Conservation (phyloP, 306 rosid genomes). For the Dryas drummondii region DNA sequence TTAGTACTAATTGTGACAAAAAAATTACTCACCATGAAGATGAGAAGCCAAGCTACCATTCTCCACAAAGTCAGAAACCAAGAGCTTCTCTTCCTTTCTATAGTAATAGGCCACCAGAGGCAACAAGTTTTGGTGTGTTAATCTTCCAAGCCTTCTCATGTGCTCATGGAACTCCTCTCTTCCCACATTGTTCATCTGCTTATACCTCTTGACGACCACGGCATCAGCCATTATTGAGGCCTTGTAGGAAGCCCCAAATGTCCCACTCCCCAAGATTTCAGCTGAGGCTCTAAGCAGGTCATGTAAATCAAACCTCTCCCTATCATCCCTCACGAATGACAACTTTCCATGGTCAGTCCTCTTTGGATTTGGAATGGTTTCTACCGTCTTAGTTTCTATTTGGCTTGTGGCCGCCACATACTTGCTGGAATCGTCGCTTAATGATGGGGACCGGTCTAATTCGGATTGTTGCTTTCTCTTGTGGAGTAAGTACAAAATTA, state of each 20-base stretch:
- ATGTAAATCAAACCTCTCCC: conserved; percentile 58
- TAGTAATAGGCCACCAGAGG: conserved; percentile 78
- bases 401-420: conserved; percentile 10
- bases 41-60: conserved; percentile 79
- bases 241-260: conserved; percentile 89
- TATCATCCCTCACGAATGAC: conserved; percentile 51
- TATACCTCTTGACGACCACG: conserved; percentile 85
- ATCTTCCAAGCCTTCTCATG: conserved; percentile 71
- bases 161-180: conserved; percentile 84
- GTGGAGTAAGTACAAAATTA: conserved; percentile 27
- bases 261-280: conserved; percentile 82
- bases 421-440: conserved; percentile 9
- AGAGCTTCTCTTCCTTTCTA: conserved; percentile 81
- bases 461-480: conserved; percentile 15
- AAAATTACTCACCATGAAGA: conserved; percentile 60
- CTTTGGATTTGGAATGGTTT: conserved; percentile 22
- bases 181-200: conserved; percentile 70
- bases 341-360: conserved; percentile 56
- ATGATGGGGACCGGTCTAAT: conserved; percentile 10
- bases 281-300: conserved; percentile 82
- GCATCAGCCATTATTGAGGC: conserved; percentile 48
- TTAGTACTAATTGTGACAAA: too few species aligned
- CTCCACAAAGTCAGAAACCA: conserved; percentile 58
- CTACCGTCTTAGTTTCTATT: conserved; percentile 6
- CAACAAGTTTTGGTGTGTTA: conserved; percentile 66